Conservation (phyloP, 495 filamentous ascomycete genomes). For the Trichoderma asperelloides region DNA sequence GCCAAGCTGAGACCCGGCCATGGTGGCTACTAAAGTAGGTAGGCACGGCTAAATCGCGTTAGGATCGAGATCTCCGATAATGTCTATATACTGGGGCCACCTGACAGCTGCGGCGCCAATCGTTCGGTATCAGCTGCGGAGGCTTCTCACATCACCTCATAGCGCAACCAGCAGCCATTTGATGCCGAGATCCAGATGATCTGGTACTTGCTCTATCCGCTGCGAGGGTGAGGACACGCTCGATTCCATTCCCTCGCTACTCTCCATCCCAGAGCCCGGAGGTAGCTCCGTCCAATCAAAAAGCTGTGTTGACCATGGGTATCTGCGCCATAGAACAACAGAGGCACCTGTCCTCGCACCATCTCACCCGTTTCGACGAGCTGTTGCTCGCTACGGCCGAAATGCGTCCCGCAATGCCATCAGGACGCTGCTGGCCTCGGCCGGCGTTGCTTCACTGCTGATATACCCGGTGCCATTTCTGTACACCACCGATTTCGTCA, state of each 20-base stretch:
- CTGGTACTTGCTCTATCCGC: slow-evolving; percentile 57
- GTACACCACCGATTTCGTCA: slow-evolving; percentile 51
- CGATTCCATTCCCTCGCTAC: neutral
- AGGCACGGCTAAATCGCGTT: too few relatives aligned
- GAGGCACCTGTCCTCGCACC: slow-evolving; percentile 50
- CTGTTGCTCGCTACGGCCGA: slow-evolving; percentile 55
- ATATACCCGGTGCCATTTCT: slow-evolving; percentile 61
- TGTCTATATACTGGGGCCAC: too few relatives aligned
- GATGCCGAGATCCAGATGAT: slow-evolving; percentile 26
- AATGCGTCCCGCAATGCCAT: slow-evolving; percentile 58
- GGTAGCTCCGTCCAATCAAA: neutral
- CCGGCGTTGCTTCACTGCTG: slow-evolving; percentile 51
- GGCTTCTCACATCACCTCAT: neutral
- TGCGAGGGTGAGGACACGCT: slow-evolving; percentile 44
- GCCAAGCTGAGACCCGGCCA: too few relatives aligned
- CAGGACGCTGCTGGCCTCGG: slow-evolving; percentile 52
- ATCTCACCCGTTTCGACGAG: slow-evolving; percentile 49
- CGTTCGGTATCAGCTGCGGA: too few relatives aligned
- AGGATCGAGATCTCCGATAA: too few relatives aligned
- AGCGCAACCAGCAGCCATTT: neutral
- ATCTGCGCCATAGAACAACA: slow-evolving; percentile 38
- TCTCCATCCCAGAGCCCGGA: neutral
- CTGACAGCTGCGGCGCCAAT: too few relatives aligned
- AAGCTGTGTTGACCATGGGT: slow-evolving; percentile 9
- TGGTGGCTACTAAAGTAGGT: too few relatives aligned